Percentiles rank a stretch among this genome's conserved stretches.
phyloP scores from a whole-genome alignment of 306 rosid species.

The Styphnolobium japonicum region DNA sequence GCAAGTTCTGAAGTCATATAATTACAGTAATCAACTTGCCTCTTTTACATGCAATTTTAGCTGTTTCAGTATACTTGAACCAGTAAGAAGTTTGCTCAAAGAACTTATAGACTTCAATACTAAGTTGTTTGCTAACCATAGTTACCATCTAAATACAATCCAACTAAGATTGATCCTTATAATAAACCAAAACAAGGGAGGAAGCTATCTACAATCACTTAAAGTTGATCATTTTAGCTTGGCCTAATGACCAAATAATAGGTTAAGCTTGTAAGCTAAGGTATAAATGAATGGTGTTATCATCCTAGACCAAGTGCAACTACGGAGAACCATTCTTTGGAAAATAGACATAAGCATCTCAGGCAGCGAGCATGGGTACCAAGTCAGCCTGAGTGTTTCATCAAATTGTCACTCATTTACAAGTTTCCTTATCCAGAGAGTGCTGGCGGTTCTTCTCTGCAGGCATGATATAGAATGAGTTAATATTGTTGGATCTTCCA shows the following conservation, averaged over 20 bases:
- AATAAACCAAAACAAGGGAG: not conserved
- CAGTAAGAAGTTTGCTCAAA: not conserved
- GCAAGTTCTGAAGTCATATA: not conserved
- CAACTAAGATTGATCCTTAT: not conserved
- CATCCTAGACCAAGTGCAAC: constrained; percentile 18
- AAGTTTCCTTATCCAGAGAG: constrained; percentile 27
- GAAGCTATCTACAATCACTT: constrained; percentile 17
- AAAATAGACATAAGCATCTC: constrained; percentile 6
- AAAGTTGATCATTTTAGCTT: not conserved
- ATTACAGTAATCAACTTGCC: not conserved
- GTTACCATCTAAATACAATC: constrained; percentile 11
- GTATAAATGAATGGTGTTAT: constrained; percentile 28
- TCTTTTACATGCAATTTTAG: not conserved
- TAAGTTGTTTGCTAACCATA: not conserved
- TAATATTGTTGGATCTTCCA: not conserved
- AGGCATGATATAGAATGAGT: not conserved
- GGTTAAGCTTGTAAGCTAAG: not conserved
- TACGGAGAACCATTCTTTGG: not conserved
- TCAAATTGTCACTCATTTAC: constrained; percentile 25
- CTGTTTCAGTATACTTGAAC: not conserved
- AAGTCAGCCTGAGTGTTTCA: constrained; percentile 33
- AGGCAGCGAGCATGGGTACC: constrained; percentile 11
- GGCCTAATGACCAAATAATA: not conserved
- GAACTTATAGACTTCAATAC: not conserved
- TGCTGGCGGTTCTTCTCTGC: constrained; percentile 47